Conservation (phyloP, 257 asterid genomes). For the Avicennia marina region DNA sequence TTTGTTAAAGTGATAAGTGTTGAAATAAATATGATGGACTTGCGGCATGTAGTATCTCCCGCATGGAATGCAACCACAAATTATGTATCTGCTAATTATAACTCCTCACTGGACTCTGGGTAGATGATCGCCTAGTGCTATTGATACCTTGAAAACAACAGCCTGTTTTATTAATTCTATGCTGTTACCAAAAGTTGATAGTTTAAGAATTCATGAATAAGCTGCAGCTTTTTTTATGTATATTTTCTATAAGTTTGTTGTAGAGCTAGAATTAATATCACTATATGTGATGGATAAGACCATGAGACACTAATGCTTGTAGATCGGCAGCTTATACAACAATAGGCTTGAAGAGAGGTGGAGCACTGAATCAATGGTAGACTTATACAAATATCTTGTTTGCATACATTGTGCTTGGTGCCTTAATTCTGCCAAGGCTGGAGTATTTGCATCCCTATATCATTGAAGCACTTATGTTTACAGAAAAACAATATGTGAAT, state of each 20-base stretch:
- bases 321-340: no score
- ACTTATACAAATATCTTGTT: no score
- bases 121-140: constrained; percentile 6
- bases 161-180: not conserved
- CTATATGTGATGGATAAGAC: not conserved
- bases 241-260: not conserved
- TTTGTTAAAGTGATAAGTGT: no score
- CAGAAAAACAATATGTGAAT: not conserved
- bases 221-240: not conserved
- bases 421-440: no score
- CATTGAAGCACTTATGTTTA: no score
- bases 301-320: no score
- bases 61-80: not conserved
- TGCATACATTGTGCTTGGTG: no score
- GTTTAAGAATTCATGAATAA: not conserved
- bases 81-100: not conserved
- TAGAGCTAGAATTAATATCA: not conserved
- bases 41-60: not conserved
- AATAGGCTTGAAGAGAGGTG: no score
- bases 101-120: not conserved
- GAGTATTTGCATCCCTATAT: no score
- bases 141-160: not conserved
- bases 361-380: no score
- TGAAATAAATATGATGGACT: no score
- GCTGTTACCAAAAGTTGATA: not conserved